Conservation (phyloP, 1,284 basidiomycete genomes). For the Ceratobasidium sp. region DNA sequence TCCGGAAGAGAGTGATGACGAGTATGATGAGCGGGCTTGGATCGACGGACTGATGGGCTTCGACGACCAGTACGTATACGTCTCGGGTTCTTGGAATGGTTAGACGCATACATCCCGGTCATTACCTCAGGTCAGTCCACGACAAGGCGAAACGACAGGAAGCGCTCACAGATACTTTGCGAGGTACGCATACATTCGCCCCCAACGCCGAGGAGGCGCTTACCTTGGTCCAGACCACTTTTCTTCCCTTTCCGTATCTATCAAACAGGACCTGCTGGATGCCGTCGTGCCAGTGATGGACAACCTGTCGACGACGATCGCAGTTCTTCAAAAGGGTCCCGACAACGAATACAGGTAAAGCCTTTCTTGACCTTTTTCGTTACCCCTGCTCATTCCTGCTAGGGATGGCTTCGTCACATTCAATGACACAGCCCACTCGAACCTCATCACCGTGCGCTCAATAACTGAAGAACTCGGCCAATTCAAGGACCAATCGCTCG, state of each 20-base stretch:
- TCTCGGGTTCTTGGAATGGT: neutral
- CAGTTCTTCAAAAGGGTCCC: slow-evolving; percentile 9
- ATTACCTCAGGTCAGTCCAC: neutral
- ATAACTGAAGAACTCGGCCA: slow-evolving; percentile 11
- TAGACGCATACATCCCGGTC: slow-evolving; percentile 28
- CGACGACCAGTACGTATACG: slow-evolving; percentile 22
- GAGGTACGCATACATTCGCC: slow-evolving; percentile 32
- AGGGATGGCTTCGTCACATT: slow-evolving; percentile 17
- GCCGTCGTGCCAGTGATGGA: slow-evolving; percentile 28
- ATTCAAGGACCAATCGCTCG: slow-evolving; percentile 29
- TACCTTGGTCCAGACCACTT: slow-evolving; percentile 12
- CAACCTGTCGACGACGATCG: slow-evolving; percentile 13
- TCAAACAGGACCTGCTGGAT: slow-evolving; percentile 21
- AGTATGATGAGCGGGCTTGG: slow-evolving; percentile 34
- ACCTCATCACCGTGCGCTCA: neutral
- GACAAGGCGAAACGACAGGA: slow-evolving; percentile 27
- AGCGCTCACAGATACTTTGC: slow-evolving; percentile 16
- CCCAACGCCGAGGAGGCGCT: neutral
- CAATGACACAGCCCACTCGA: slow-evolving; percentile 1
- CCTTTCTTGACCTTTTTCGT: neutral
- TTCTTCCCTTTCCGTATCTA: slow-evolving; percentile 19
- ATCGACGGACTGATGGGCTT: slow-evolving; percentile 31
- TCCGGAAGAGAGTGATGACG: slow-evolving; percentile 11
- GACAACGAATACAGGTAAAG: slow-evolving; percentile 20
- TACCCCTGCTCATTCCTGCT: neutral